Evolutionary conservation across 2,329 filamentous ascomycete species (phyloP).

Genomic region (Fusarium liriodendri): DNA sequence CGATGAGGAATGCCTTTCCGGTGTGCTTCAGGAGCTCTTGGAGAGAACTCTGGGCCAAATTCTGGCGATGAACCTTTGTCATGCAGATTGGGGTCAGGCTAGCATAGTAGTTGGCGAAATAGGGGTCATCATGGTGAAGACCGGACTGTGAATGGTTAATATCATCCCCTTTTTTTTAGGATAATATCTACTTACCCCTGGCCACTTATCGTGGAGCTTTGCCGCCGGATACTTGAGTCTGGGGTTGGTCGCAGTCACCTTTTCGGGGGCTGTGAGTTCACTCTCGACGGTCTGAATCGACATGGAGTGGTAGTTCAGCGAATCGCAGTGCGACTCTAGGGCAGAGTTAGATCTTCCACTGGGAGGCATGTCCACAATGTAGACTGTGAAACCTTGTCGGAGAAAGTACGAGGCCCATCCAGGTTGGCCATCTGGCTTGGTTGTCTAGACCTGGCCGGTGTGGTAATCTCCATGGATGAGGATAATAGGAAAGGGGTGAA

Average conservation of each 20-base stretch:
- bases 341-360: conserved; percentile 51
- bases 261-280: conserved; percentile 48
- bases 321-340: conserved; percentile 35
- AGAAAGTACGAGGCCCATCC: conserved; percentile 61
- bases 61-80: conserved; percentile 46
- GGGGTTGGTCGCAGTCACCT: neutral
- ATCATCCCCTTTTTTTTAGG: fast-evolving
- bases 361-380: conserved; percentile 56
- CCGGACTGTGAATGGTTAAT: conserved; percentile 45
- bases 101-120: conserved; percentile 62
- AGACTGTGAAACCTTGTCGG: conserved; percentile 54
- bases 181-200: conserved; percentile 44
- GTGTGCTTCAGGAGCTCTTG: conserved; percentile 56
- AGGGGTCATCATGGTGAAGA: conserved; percentile 52
- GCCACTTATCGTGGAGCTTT: conserved; percentile 52
- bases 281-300: conserved; percentile 40
- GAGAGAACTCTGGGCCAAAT: conserved; percentile 50
- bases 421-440: conserved; percentile 58
- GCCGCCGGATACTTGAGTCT: conserved; percentile 40
- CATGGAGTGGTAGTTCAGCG: conserved; percentile 21
- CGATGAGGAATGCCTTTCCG: conserved; percentile 57
- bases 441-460: conserved; percentile 54
- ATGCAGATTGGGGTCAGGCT: conserved; percentile 52
- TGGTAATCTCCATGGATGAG: conserved; percentile 53
- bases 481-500: conserved; percentile 43